Base-by-base conservation (phyloP, 1,139 yeast genomes). In the Hemisphaericaspora xylanilytica region DNA sequence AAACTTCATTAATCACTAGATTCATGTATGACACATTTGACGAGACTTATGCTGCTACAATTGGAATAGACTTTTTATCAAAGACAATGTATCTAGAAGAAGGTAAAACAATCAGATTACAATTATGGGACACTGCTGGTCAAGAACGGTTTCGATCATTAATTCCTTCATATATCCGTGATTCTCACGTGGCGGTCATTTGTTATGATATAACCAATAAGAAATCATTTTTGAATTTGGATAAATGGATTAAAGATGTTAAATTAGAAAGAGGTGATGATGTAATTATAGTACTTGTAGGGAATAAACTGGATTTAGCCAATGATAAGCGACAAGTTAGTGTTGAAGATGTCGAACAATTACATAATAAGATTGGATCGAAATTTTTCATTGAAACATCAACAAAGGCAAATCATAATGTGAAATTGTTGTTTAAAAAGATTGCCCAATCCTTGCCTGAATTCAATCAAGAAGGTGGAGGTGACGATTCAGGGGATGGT, bases 21-120 rank as follows among this genome's bases (percentile, higher is more conserved):
- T 92, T 92, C 67, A 92, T 92, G 97, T 90, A 92, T 61, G 97
- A 92, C 58, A 86, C 96, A n/a, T 92, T 92, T 59, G 97, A 92
- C 61, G 95, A 94, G 36, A 95, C 92, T 58, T 86, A 85, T 59
- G 87, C 87, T 2, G 97, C 98, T 26, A 92, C 98, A 2, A 89
- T 92, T 40, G 98, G 98, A 17, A 92, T 92, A 47, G 98, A 92
- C 61, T 92, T 92, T 59, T 75, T 92, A 51, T 86, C 95, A 37
- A 92, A 90, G 49, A 66, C 81, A 13, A 76, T 80, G 63, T 79
- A 78, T 52, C 68, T 81, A 34, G 85, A 80, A 51, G 81, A 79
- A 47, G 71, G 70, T 46, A 58, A 70, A 61, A 62, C 78, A 50
- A 62, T 80, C 54, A 63, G 82, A 58, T 59, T 71, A 43, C 77